Conservation (phyloP, 495 filamentous ascomycete genomes). For the Neurospora sp. region DNA sequence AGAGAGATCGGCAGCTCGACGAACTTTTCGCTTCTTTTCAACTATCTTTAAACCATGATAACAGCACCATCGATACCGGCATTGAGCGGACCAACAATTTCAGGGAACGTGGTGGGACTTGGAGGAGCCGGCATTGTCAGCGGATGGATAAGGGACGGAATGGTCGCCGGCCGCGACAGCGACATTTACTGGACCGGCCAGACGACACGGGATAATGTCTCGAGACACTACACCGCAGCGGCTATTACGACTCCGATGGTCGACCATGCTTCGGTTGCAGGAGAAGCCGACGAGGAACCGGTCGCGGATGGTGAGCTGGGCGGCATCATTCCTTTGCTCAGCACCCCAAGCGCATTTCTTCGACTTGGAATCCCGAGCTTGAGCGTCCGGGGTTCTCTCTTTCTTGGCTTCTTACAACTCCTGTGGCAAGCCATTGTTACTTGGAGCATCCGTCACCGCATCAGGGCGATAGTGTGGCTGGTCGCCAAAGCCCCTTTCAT, state of each 20-base stretch:
- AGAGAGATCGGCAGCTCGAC: not conserved
- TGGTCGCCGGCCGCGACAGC: not conserved
- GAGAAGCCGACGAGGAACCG: not conserved
- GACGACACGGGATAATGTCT: not conserved
- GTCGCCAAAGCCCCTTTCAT: not conserved
- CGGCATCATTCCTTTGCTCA: not conserved
- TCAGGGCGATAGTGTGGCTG: not conserved
- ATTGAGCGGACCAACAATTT: not conserved
- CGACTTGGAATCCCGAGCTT: not conserved
- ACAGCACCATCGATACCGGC: not conserved
- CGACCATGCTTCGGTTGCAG: not conserved
- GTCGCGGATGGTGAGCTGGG: not conserved
- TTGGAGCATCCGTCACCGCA: not conserved
- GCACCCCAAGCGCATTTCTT: not conserved
- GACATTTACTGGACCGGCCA: not conserved
- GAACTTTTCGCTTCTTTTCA: not conserved
- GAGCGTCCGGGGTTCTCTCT: not conserved
- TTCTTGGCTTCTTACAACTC: not conserved
- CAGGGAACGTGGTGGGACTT: not conserved
- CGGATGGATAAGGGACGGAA: not conserved
- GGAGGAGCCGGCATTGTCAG: not conserved
- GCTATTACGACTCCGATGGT: not conserved
- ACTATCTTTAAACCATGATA: not conserved
- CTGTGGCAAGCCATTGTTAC: not conserved
- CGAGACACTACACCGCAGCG: not conserved